Conservation (phyloP, 176 grass and related monocot species). For the Areca catechu region DNA sequence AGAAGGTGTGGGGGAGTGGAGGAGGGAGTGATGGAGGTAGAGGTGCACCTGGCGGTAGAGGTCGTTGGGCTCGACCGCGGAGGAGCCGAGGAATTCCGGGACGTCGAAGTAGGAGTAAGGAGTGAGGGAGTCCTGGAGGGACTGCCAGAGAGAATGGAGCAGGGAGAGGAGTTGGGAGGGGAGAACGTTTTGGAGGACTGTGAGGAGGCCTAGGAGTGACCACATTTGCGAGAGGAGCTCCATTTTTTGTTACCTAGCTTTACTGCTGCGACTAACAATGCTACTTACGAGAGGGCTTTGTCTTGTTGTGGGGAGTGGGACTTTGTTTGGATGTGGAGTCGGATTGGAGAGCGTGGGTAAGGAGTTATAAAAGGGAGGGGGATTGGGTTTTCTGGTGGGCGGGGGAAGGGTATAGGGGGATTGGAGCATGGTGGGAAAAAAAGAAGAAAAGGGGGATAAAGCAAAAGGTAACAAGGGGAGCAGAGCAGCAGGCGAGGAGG, state of each 20-base stretch:
- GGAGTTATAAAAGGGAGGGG: constrained; percentile 10
- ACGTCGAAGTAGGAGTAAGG: constrained; percentile 99
- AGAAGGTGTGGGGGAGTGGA: constrained; percentile 28
- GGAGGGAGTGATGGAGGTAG: constrained; percentile 85
- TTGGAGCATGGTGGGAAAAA: not conserved
- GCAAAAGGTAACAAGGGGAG: constrained; percentile 14
- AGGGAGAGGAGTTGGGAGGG: constrained; percentile 79
- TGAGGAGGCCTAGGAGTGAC: constrained; percentile 90
- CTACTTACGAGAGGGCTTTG: not conserved
- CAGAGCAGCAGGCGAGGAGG: not conserved
- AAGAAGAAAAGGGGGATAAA: constrained; percentile 23
- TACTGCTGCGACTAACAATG: not conserved
- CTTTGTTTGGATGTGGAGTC: constrained; percentile 1
- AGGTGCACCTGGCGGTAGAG: constrained; percentile 90
- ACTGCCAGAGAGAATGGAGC: constrained; percentile 85
- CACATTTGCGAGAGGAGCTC: constrained; percentile 93
- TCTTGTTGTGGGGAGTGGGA: not conserved
- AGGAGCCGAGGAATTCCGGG: constrained; percentile 79
- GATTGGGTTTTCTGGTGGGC: too few species aligned
- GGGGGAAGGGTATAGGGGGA: too few species aligned
- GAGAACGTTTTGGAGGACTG: constrained; percentile 94
- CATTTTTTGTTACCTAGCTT: constrained; percentile 26
- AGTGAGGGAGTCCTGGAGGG: constrained; percentile 76
- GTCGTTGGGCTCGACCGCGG: constrained; percentile 80
- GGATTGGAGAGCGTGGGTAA: not conserved